These are phyloP conservation scores for Coemansia pectinata DNA, from an alignment of 192 early-diverging fungal species.

Conservation along the genomic window DNA sequence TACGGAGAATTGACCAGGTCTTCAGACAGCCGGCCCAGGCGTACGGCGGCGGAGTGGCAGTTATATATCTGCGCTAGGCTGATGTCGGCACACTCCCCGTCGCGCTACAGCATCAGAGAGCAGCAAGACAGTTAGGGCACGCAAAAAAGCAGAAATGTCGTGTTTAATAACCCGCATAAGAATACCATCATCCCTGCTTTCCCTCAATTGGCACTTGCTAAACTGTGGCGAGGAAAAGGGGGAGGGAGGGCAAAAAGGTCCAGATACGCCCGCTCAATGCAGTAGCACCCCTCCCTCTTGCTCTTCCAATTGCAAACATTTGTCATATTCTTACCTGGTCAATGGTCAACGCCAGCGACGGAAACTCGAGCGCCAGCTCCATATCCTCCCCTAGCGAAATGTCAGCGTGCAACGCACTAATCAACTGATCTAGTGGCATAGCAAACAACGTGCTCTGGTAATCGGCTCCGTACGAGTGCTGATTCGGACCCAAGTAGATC, in stretches of 20 bases:
- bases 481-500: constrained; percentile 40
- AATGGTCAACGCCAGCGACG: constrained; percentile 36
- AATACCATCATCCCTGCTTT: not conserved
- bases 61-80: constrained; percentile 45
- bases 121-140: not conserved
- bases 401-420: constrained; percentile 33
- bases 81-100: constrained; percentile 25
- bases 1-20: constrained; percentile 42
- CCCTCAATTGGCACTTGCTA: not conserved
- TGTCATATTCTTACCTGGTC: constrained; percentile 39
- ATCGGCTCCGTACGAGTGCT: constrained; percentile 24
- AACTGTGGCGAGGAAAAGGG: not conserved
- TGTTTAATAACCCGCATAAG: not conserved
- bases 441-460: constrained; percentile 26
- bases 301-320: not conserved
- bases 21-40: constrained; percentile 29
- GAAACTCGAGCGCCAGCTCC: constrained; percentile 49
- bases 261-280: not conserved
- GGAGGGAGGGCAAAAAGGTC: not conserved
- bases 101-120: constrained; percentile 33
- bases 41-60: constrained; percentile 38
- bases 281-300: not conserved
- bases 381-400: constrained; percentile 25
- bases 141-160: not conserved
- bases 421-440: constrained; percentile 37